Evolutionary conservation across 2,329 filamentous ascomycete genomes (phyloP).

Genomic region (Aspergillus caelatus): DNA sequence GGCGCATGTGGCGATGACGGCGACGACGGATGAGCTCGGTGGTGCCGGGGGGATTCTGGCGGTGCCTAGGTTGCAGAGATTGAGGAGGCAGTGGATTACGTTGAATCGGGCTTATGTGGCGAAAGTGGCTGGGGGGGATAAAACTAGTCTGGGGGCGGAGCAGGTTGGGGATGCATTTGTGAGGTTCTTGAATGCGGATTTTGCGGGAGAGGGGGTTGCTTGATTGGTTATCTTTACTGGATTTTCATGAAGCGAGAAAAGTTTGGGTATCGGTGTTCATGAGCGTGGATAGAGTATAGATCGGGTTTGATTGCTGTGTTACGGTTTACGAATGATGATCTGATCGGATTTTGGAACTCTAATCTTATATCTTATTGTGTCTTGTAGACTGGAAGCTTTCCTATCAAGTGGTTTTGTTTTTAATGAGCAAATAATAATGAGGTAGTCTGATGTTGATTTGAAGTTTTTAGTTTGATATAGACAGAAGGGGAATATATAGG

Average conservation of each 20-base stretch:
- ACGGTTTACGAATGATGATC: slow-evolving; percentile 1
- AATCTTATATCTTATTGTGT: background rate
- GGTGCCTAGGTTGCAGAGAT: slow-evolving; percentile 46
- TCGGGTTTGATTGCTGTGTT: background rate
- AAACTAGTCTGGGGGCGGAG: slow-evolving; percentile 35
- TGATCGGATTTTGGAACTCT: background rate
- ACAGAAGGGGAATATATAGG: background rate
- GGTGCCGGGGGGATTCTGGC: slow-evolving; percentile 45
- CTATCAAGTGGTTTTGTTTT: background rate
- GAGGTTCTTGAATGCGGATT: slow-evolving; percentile 48
- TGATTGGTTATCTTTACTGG: background rate
- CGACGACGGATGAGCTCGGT: slow-evolving; percentile 46
- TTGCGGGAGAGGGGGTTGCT: slow-evolving; percentile 33
- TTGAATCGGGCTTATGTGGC: slow-evolving; percentile 47
- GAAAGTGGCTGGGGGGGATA: slow-evolving; percentile 16
- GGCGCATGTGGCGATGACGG: slow-evolving; percentile 37
- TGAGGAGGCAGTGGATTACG: slow-evolving; percentile 51
- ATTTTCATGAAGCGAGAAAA: background rate
- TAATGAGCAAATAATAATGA: background rate
- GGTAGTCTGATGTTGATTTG: background rate
- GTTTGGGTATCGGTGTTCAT: background rate
- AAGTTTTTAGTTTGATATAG: background rate
- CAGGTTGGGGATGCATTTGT: slow-evolving; percentile 50
- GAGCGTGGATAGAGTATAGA: background rate
- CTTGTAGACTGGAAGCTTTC: background rate